Evolutionary conservation across 805 yeast genomes (phyloP), one percentile per base, ranked within the genome.

Genomic region (Ogataea pini): DNA sequence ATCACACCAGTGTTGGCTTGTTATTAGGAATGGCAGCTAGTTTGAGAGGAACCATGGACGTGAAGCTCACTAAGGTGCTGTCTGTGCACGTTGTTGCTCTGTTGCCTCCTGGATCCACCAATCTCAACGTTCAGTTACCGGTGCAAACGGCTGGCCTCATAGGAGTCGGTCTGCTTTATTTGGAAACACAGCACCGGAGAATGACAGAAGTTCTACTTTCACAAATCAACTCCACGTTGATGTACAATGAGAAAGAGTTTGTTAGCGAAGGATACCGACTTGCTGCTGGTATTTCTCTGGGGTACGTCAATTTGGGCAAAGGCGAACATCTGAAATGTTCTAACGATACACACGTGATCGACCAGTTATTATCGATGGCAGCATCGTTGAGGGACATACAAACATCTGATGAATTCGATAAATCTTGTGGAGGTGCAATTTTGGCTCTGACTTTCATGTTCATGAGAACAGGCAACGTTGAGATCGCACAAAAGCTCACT

Each of bases 1-100:
- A 85, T 3, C 78, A 78, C 34, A 88, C 96, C 0, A 88, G 96
- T 64, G 83, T 90, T 29, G 98, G 97, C 0, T 72, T 94, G 38
- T 70, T 94, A 29, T 68, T 94, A 14, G 99, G 99, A 1, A 85
- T 92, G 89, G 82, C 97, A 16, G 97, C 97, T 0, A 88, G 97
- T 66, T 71, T 83, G 49, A 74, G 74, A 55, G 91, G 97, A 2
- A 73, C 91, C 0, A 86, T 86, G 89, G 91, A 94, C 69, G 73
- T 83, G 38, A 90, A 89, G 58, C 71, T 94, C 40, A 89, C 97
- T 0, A 92, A 90, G 61, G 96, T 94, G 0, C 70, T 94, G 36
- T 85, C 96, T 5, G 97, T 94, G 14, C 99, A 94, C 65, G 88
- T 94, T 12, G 90, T 86, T 12, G 97, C 97, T 0, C 69, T 94